These are phyloP conservation scores for Calonectria leucothoes DNA, from an alignment of 2,329 filamentous ascomycete species.

Conservation along the genomic window DNA sequence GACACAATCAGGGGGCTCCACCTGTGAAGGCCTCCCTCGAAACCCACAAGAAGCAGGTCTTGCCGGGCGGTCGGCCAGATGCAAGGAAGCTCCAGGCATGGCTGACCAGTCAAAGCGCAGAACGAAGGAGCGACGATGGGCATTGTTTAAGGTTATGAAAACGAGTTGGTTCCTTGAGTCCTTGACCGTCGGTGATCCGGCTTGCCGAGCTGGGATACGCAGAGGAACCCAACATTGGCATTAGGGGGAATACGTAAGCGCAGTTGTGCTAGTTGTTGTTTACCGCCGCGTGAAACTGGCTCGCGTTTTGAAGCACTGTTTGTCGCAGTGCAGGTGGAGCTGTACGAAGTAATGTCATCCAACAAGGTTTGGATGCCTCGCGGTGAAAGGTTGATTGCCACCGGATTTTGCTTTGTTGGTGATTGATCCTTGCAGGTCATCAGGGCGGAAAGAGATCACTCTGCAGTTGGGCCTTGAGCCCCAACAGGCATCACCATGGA, in stretches of 20 bases:
- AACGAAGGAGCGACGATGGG: not conserved
- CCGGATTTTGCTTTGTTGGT: not conserved
- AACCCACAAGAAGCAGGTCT: not conserved
- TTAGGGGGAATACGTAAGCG: not conserved
- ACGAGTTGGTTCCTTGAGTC: not conserved
- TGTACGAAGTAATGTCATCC: slow-evolving; percentile 14
- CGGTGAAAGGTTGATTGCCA: not conserved
- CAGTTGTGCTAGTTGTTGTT: not conserved
- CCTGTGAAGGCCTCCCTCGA: slow-evolving; percentile 2
- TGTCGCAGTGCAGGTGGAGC: slow-evolving; percentile 3
- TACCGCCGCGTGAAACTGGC: slow-evolving; percentile 2
- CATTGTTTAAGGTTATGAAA: slow-evolving; percentile 13
- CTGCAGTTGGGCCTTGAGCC: not conserved
- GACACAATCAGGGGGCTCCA: not conserved
- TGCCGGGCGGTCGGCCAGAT: not conserved
- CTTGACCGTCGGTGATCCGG: not conserved
- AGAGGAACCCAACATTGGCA: not conserved
- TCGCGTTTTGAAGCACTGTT: not conserved
- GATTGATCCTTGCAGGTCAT: not conserved
- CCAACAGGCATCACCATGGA: slow-evolving; percentile 8
- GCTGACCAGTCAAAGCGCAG: slow-evolving; percentile 11
- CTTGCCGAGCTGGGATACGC: not conserved
- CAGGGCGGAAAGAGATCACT: not conserved
- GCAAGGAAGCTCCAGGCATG: slow-evolving; percentile 1
- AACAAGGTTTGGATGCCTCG: slow-evolving; percentile 6